Percentiles rank a stretch among this genome's conserved stretches.
Evolutionary conservation across 1,284 basidiomycete species (phyloP).

Genomic region (Porodaedalea pini): DNA sequence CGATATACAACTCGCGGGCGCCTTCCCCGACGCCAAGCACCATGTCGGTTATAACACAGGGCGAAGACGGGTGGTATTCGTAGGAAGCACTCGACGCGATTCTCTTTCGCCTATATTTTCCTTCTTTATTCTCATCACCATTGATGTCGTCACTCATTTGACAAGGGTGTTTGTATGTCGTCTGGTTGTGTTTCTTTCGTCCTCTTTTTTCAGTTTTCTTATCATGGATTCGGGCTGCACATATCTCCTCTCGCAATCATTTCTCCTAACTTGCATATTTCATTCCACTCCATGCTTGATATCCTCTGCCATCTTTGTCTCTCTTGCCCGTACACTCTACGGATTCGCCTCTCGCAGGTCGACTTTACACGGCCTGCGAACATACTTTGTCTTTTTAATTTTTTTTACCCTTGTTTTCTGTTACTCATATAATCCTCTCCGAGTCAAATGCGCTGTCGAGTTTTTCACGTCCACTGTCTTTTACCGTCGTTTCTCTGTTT

Average conservation of each 20-base stretch:
- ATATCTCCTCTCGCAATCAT: not conserved
- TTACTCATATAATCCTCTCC: no score
- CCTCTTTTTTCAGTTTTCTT: not conserved
- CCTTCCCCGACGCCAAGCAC: conserved; percentile 72
- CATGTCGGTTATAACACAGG: conserved; percentile 64
- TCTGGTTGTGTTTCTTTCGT: not conserved
- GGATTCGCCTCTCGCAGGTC: no score
- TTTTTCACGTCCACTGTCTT: not conserved
- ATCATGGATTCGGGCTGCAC: not conserved
- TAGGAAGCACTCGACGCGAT: conserved; percentile 30
- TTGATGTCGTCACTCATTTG: no score
- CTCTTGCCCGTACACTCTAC: no score
- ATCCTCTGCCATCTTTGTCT: no score
- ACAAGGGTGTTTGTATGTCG: not conserved
- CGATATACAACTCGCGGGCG: conserved; percentile 33
- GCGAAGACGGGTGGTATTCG: conserved; percentile 73
- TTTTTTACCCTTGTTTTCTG: not conserved
- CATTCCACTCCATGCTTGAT: not conserved
- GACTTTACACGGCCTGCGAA: not conserved
- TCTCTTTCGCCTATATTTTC: not conserved
- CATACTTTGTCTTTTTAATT: not conserved
- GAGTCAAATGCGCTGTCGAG: no score
- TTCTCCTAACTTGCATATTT: conserved; percentile 2
- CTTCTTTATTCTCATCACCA: not conserved
- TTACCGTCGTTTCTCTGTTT: not conserved